Evolutionary conservation across 495 filamentous ascomycete genomes (phyloP), one percentile per base, ranked within the genome.

Genomic region (Penicillium canescens): DNA sequence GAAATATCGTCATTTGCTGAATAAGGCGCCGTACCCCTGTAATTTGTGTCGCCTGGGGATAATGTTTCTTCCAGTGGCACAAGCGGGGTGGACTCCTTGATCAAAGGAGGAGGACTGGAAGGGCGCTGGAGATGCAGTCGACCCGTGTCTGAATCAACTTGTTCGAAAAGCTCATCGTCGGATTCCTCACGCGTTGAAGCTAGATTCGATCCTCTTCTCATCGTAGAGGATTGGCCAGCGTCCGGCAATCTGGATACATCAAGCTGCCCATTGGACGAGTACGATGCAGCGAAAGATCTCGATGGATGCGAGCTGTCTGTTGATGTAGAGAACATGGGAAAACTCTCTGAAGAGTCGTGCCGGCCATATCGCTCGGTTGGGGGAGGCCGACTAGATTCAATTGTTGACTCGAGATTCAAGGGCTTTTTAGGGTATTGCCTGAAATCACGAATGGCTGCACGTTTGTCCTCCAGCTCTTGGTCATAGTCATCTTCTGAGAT

Each of bases 261-360:
- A 41, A 59, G 40, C 28, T 56, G 58, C 7, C 50, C 46, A 46
- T 42, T 67, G 28, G 75, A 71, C 16, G 69, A 73, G 13, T 73
- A 76, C 2, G 78, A 81, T 21, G 71, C 70, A 4, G 59, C 71
- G 1, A 72, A 54, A 31, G 76, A 81, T 48, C 72, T 77, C 4
- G 72, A 69, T 33, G 72, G 76, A 35, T 77, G 68, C 4, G 77
- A 81, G 42, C 83, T 85, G 14, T 85, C 82, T 11, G 84, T 83
- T 2, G 89, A 92, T 7, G 86, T 80, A n/a, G 86, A 91, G 65
- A 95, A 91, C 75, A 94, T 83, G 31, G 87, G 82, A 57, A 90
- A 90, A 58, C 88, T 92, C 54, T 93, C 91, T 20, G 85, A 81
- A 2, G 91, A 95, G 56, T 91, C 85, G 42, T 87, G 86, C 18